Base-by-base conservation (phyloP, 1,139 yeast species). In the Suhomyces chickasaworum region DNA sequence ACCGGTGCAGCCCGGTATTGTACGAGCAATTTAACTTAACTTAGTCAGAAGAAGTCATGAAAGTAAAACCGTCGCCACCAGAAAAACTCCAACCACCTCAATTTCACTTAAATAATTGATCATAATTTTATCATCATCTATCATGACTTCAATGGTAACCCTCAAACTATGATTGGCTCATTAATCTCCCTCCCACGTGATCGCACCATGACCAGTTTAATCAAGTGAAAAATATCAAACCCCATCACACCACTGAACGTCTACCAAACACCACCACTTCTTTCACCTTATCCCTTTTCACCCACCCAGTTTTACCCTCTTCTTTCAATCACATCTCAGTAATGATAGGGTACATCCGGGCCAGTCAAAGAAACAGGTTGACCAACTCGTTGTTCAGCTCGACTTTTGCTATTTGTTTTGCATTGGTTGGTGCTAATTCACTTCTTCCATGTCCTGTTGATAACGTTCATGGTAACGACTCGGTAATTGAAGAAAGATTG, bases 361-460 rank as follows among this genome's bases (percentile, higher is more conserved):
- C 88, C 23, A 71, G 81, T 5, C 75, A 76, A 46, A 73, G 87
- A 60, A 73, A 75, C 49, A 69, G 70, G 52, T 70, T 85, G 47
- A 84, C 89, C 25, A 78, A 80, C 47, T 84, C 89, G 21, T 73
- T 86, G 49, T 86, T 86, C 65, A 80, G 85, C 27, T 81, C 90
- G n/a, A 86, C 93, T 0, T 84, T 85, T 56, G 78, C 86, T 30
- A 81, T 86, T 25, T 86, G 93, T 39, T 78, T 86, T 51, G 69
- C 83, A 45, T 69, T 88, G 44, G 93, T 86, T 10, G 81, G 86
- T 2, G 85, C 88, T 10, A 86, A 86, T 55, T 80, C 85, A 15
- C 55, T 83, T 13, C 64, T 86, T 42, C 90, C 90, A n/a, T 86
- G 95, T 66, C 95, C 95, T 1, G 84, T 84, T 17, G 85, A 81